Base-by-base conservation (phyloP, 129 eudicot species). In the Dittrichia graveolens region DNA sequence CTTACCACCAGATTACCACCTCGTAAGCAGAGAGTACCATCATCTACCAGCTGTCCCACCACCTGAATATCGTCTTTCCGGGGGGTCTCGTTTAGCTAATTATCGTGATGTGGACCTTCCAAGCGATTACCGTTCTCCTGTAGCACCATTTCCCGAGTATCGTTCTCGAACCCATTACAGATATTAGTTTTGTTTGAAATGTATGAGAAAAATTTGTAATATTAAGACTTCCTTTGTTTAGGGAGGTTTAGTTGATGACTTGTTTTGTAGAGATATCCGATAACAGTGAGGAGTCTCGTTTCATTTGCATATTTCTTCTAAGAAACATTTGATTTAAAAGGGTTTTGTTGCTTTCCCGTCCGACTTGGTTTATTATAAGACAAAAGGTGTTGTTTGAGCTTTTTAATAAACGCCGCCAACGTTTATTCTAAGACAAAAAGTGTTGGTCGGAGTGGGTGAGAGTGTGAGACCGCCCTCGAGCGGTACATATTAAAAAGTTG, bases 1-100 rank as follows among this genome's bases (percentile, higher is more conserved):
- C n/a, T 69, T 79, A 69, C 80, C 84, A 19, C 77, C 78, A 0
- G 83, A 75, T 64, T 79, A 82, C 60, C 88, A 72, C 47, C 61
- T 61, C 1, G 76, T 56, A 55, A 68, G 67, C 68, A 56, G 82
- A 57, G 89, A 81, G 47, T 81, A 75, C 74, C 75, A 42, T 10
- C 72, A 47, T 12, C 72, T 73, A 50, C 47, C 72, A 39, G 78
- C 53, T 3, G 63, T 62, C 5, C 79, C 9, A 19, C 39, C 69
- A 48, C 9, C 80, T 7, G 86, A 67, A 58, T 82, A 82, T 48
- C 86, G 72, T 24, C 16, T 67, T 24, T 56, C 79, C 13, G 84
- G 62, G 18, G 78, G 75, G 8, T 39, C 76, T 45, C 82, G 69
- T 13, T 50, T 76, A 13, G 63, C 75, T 0, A 71, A 66, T 57